phyloP scores from a whole-genome alignment of 345 rosid genomes.

The Brassica napus region Da-Ae NC_063441.1:12250501-12251000 shows the following conservation, averaged over 20 bases:
- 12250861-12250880: conserved; percentile 45
- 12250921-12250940: conserved; percentile 74
- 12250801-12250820: conserved; percentile 38
- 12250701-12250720: neutral
- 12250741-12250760: neutral
- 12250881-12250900: conserved; percentile 78
- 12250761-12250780: neutral
- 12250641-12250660: neutral
- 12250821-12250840: conserved; percentile 47
- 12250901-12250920: conserved; percentile 99
- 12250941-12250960: conserved; percentile 37
- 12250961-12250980: conserved; percentile 38
- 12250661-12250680: neutral
- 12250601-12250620: neutral
- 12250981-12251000: conserved; percentile 54
- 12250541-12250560: neutral
- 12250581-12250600: neutral
- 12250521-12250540: too few relatives aligned
- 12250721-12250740: neutral
- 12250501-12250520: too few relatives aligned
- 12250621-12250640: neutral
- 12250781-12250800: conserved; percentile 32
- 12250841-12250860: conserved; percentile 54
- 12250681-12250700: neutral
- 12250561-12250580: neutral